Evolutionary conservation across 176 grass and related monocot species (phyloP), one percentile per base, ranked within the genome.

Genomic region (Rhipidocladum racemiflorum): DNA sequence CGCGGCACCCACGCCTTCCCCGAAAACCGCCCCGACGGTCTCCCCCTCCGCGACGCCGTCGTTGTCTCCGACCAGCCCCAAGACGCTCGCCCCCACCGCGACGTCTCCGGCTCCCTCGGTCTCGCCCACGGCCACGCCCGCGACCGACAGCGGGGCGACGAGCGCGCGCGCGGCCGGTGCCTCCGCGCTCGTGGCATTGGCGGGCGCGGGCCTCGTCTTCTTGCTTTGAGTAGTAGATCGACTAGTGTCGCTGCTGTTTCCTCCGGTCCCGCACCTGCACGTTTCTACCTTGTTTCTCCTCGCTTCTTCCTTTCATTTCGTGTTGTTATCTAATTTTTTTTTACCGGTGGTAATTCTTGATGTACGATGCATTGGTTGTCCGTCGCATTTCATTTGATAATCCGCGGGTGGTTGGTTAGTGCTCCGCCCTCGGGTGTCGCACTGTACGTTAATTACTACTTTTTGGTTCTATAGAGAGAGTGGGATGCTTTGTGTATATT

Each of bases 381-480:
- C 65, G 65, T 61, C 28, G 15, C 24, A 34, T 76, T 89, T 54
- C 83, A 76, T 80, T 28, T 42, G 82, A 55, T 79, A 77, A 46
- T 89, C 69, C 42, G 75, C 40, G 81, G 74, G n/a, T 20, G 59
- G 81, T 59, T 88, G 75, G 67, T 65, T 78, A 42, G 86, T 74
- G 85, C 29, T 80, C 57, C 35, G 34, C 80, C 51, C 32, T 28
- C 40, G 72, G 65, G 18, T 72, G 36, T 66, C 59, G 48, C 81
- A 12, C 18, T 90, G 83, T 85, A 85, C 45, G 65, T 76, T 81
- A 67, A 27, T 83, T 56, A 67, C 87, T 45, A 40, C 51, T 81
- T 90, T 90, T 89, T 86, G 64, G 65, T 79, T 84, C 53, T 74
- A 84, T 77, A 89, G 49, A 89, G 88, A 81, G 78, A 89, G 32